Evolutionary conservation across 192 early-diverging fungal species (phyloP).

Genomic region (Coemansia sp.): DNA sequence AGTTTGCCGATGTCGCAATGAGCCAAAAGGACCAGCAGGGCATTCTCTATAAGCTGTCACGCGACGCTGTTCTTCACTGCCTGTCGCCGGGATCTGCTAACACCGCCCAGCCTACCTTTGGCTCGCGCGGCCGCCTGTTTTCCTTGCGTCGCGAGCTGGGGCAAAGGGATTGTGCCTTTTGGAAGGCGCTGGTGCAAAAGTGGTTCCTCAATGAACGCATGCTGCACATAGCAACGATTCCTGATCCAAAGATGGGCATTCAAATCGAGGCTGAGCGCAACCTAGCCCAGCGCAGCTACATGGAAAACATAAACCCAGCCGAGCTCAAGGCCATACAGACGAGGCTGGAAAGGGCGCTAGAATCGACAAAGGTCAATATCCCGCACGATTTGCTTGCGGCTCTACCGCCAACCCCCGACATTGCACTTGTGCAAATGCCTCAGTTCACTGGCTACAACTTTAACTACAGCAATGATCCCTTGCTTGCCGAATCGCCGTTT

Average conservation of each 20-base stretch:
- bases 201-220: conserved; percentile 40
- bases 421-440: conserved; percentile 29
- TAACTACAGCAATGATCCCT: conserved; percentile 1
- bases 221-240: conserved; percentile 40
- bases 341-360: conserved; percentile 45
- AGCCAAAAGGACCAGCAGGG: conserved; percentile 19
- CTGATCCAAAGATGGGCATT: conserved; percentile 43
- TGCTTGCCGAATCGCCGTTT: conserved; percentile 28
- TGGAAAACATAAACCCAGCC: conserved; percentile 26
- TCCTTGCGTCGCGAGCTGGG: conserved; percentile 37
- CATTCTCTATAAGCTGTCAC: conserved; percentile 47
- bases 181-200: conserved; percentile 39
- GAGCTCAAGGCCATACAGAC: conserved; percentile 28
- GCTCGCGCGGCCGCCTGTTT: conserved; percentile 58
- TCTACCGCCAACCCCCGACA: conserved; percentile 71
- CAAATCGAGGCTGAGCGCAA: conserved; percentile 51
- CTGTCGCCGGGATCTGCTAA: conserved; percentile 26
- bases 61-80: conserved; percentile 52
- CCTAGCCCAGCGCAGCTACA: conserved; percentile 33
- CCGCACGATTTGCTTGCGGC: conserved; percentile 57
- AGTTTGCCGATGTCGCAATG: conserved; percentile 61
- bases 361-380: conserved; percentile 43
- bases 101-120: conserved; percentile 47
- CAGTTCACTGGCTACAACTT: conserved; percentile 25
- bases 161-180: conserved; percentile 26